phyloP scores from a whole-genome alignment of 2,329 filamentous ascomycete species.

The Neoscytalidium dimidiatum region DNA sequence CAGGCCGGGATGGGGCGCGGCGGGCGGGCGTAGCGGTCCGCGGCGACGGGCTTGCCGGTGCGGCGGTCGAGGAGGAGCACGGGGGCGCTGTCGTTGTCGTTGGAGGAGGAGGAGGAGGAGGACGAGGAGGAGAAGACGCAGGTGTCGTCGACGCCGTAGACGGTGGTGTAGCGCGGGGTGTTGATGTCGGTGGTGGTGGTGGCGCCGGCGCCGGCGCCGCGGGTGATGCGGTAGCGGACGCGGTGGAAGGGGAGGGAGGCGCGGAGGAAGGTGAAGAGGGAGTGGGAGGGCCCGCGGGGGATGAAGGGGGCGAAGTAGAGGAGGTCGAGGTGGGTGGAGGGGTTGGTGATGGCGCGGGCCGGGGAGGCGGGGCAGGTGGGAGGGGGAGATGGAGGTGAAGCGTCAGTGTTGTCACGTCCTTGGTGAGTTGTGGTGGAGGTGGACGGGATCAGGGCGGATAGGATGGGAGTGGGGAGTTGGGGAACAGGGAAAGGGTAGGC shows the following conservation, averaged over 20 bases:
- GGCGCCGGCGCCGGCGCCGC: constrained; percentile 64
- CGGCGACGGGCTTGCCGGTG: constrained; percentile 41
- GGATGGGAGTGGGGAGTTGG: constrained; percentile 48
- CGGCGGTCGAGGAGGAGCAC: constrained; percentile 43
- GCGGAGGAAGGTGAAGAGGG: constrained; percentile 71
- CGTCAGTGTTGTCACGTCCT: constrained; percentile 1
- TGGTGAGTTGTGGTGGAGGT: constrained; percentile 22
- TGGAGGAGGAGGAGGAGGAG: too few species aligned
- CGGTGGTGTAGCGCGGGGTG: constrained; percentile 62
- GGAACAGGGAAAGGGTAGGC: constrained; percentile 57
- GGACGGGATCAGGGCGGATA: constrained; percentile 38
- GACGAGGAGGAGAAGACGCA: too few species aligned
- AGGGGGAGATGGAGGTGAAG: constrained; percentile 18
- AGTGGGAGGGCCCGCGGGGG: constrained; percentile 54
- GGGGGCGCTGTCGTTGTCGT: not conserved
- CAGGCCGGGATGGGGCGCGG: constrained; percentile 73
- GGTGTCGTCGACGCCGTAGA: constrained; percentile 65
- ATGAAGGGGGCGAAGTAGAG: constrained; percentile 77
- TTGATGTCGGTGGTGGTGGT: constrained; percentile 64
- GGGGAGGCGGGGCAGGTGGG: constrained; percentile 51
- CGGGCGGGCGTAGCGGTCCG: constrained; percentile 57
- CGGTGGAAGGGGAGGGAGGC: constrained; percentile 74
- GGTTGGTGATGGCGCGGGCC: constrained; percentile 62
- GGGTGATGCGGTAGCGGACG: constrained; percentile 71
- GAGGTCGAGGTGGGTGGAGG: constrained; percentile 71